Conservation (phyloP, 2,329 filamentous ascomycete species). For the Cladosporium sp. region DNA sequence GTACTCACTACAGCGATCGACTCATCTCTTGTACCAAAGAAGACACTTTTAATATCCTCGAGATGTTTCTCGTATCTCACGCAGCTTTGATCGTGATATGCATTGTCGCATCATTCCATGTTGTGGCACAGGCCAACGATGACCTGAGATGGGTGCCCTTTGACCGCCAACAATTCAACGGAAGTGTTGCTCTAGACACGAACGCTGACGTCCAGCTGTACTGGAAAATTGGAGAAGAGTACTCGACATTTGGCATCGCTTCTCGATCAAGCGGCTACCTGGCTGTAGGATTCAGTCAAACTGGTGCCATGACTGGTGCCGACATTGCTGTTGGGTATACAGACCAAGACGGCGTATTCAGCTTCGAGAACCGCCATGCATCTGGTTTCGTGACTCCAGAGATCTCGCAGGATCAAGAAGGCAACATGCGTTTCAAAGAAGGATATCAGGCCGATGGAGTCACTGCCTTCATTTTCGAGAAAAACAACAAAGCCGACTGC, state of each 20-base stretch:
- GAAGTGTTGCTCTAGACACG: slow-evolving; percentile 13
- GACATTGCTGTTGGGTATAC: slow-evolving; percentile 17
- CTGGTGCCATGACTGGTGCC: slow-evolving; percentile 18
- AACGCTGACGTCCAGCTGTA: slow-evolving; percentile 16
- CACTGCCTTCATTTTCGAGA: slow-evolving; percentile 18
- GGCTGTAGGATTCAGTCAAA: slow-evolving; percentile 18
- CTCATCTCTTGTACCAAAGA: too few relatives aligned
- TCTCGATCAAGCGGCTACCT: slow-evolving; percentile 19
- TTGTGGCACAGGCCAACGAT: slow-evolving; percentile 9
- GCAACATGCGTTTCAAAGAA: slow-evolving; percentile 17
- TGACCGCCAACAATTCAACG: slow-evolving; percentile 13
- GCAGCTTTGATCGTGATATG: too few relatives aligned
- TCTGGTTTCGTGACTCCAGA: slow-evolving; percentile 15
- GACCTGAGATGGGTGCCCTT: slow-evolving; percentile 15
- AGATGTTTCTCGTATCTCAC: too few relatives aligned
- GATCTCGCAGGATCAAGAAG: slow-evolving; percentile 14
- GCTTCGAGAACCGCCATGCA: slow-evolving; percentile 17
- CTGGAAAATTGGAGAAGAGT: slow-evolving; percentile 17
- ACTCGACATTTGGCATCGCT: slow-evolving; percentile 17
- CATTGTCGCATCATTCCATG: not conserved
- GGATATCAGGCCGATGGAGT: slow-evolving; percentile 13
- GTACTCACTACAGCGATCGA: too few relatives aligned
- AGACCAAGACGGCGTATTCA: slow-evolving; percentile 12
- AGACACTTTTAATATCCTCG: too few relatives aligned
- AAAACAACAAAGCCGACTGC: slow-evolving; percentile 17